These are phyloP conservation scores for Murraya koenigii DNA, from an alignment of 345 rosid genomes.

Conservation along the genomic window DNA sequence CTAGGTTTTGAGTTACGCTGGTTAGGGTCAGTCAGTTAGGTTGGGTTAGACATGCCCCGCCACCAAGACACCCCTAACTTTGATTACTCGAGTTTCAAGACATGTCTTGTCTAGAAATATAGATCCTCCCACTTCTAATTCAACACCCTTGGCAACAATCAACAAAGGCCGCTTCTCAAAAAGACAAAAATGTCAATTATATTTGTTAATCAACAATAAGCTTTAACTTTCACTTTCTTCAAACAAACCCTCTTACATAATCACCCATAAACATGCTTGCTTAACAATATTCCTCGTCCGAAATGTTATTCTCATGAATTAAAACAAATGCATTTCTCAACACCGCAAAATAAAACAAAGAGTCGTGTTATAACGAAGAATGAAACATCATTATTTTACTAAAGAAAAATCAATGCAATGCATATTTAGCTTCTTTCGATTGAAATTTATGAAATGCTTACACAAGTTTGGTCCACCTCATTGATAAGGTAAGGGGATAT, in stretches of 20 bases:
- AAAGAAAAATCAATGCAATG: background rate
- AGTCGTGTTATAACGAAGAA: background rate
- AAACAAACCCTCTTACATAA: constrained; percentile 28
- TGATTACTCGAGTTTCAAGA: constrained; percentile 30
- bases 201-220: background rate
- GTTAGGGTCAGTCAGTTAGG: no score
- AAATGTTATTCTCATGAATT: constrained; percentile 49
- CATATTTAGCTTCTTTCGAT: background rate
- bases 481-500: constrained; percentile 46
- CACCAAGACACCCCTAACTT: background rate
- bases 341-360: constrained; percentile 13
- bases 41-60: no score
- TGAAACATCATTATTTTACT: background rate
- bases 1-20: no score
- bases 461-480: constrained; percentile 42
- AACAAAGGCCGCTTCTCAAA: constrained; percentile 42
- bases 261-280: background rate
- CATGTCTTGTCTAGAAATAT: constrained; percentile 40
- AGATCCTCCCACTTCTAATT: constrained; percentile 42
- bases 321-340: constrained; percentile 40
- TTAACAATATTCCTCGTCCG: background rate
- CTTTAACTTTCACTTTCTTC: background rate
- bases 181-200: background rate
- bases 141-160: constrained; percentile 44
- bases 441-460: constrained; percentile 7